phyloP scores from a whole-genome alignment of 495 filamentous ascomycete genomes.

The Podospora comata region DNA sequence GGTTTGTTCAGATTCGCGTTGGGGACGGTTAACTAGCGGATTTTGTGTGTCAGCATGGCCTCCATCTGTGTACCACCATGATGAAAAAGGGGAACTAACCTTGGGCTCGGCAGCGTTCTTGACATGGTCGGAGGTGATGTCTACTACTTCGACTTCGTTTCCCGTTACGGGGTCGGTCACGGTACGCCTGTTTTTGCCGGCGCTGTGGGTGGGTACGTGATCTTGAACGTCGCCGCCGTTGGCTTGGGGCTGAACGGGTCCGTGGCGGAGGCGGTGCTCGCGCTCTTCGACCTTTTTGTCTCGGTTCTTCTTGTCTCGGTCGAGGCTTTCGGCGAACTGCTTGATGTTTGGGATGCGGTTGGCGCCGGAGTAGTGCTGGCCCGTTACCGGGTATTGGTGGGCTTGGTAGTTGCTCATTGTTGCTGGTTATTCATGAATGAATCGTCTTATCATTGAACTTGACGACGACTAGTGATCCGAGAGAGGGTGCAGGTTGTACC shows the following conservation, averaged over 20 bases:
- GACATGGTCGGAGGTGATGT: constrained; percentile 68
- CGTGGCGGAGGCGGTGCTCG: constrained; percentile 25
- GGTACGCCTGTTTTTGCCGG: constrained; percentile 52
- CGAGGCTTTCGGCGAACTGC: constrained; percentile 74
- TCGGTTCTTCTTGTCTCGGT: constrained; percentile 71
- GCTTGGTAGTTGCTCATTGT: constrained; percentile 24
- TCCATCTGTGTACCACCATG: no score
- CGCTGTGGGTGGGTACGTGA: constrained; percentile 43
- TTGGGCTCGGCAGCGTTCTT: constrained; percentile 65
- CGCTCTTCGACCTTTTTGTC: constrained; percentile 63
- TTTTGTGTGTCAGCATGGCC: constrained; percentile 34
- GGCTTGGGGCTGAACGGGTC: constrained; percentile 24
- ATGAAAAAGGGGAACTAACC: constrained; percentile 36
- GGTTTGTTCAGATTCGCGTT: constrained; percentile 82
- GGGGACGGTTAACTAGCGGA: constrained; percentile 60
- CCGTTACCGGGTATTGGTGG: constrained; percentile 28
- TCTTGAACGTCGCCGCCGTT: constrained; percentile 38
- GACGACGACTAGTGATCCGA: not conserved
- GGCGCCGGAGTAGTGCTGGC: constrained; percentile 57
- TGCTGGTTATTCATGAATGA: not conserved
- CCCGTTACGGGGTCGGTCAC: constrained; percentile 89
- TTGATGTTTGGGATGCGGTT: constrained; percentile 86
- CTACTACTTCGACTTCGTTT: constrained; percentile 80
- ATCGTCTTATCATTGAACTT: not conserved
- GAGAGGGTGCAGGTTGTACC: not conserved